phyloP scores from a whole-genome alignment of 306 rosid genomes.

The Datisca glomerata region DNA sequence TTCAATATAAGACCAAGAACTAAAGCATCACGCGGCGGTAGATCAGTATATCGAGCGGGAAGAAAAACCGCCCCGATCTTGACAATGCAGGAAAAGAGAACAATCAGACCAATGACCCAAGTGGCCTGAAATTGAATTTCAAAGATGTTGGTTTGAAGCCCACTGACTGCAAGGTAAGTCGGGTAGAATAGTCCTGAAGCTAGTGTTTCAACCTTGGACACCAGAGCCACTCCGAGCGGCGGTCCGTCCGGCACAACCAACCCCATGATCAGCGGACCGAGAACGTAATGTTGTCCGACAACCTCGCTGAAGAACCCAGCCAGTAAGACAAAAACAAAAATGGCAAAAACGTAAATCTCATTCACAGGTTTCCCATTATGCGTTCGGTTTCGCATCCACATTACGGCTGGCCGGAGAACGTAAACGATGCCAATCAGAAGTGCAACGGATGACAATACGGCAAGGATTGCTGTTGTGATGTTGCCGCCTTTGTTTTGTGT shows the following conservation, averaged over 20 bases:
- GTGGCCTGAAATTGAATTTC: not conserved
- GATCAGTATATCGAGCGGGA: constrained; percentile 22
- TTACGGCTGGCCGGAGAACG: constrained; percentile 19
- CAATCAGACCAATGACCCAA: constrained; percentile 15
- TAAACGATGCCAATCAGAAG: constrained; percentile 6
- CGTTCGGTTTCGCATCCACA: constrained; percentile 14
- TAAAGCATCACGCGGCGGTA: constrained; percentile 23
- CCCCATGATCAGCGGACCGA: constrained; percentile 52
- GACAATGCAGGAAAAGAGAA: constrained; percentile 12
- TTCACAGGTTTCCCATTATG: constrained; percentile 12
- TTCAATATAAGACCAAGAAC: constrained; percentile 49
- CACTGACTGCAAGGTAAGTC: constrained; percentile 38
- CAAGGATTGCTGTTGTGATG: not conserved
- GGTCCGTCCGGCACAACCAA: constrained; percentile 46
- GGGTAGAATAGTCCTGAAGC: constrained; percentile 35
- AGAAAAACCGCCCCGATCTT: constrained; percentile 44
- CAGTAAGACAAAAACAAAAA: constrained; percentile 22
- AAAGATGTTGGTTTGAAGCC: constrained; percentile 39
- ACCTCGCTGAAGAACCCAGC: constrained; percentile 23
- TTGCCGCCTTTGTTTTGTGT: not conserved
- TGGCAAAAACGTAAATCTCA: constrained; percentile 11
- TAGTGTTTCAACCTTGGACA: constrained; percentile 27
- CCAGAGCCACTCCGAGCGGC: constrained; percentile 44
- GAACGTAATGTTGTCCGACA: constrained; percentile 38
- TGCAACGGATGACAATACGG: constrained; percentile 7